Evolutionary conservation across 225 moss, liverwort and hornwort genomes (phyloP).

Genomic region (Sphagnum contortum): DNA sequence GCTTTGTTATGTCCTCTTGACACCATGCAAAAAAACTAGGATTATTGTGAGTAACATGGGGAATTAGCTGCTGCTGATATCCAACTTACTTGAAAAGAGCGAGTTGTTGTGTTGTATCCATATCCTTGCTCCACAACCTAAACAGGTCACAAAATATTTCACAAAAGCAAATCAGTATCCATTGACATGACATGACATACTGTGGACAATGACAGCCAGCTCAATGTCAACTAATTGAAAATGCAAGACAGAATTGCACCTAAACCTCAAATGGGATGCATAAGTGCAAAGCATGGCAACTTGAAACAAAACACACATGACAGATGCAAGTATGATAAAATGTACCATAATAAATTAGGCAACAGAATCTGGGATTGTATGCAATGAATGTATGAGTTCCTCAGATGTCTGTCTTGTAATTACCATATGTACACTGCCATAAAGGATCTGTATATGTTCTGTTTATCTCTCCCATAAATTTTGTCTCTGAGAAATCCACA

Average conservation of each 20-base stretch:
- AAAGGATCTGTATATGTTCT: no score
- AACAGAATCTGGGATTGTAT: no score
- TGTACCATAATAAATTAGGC: not conserved
- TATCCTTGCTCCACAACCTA: conserved; percentile 80
- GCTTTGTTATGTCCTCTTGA: no score
- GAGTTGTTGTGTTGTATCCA: conserved; percentile 62
- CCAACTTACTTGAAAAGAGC: conserved; percentile 63
- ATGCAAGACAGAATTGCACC: not conserved
- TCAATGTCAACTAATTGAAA: not conserved
- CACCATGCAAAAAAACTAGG: no score
- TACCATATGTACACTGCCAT: no score
- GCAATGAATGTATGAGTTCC: no score
- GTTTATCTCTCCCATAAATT: no score
- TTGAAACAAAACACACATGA: not conserved
- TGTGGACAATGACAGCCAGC: not conserved
- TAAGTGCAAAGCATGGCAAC: not conserved
- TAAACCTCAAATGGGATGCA: not conserved
- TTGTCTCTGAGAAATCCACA: not conserved
- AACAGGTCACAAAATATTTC: not conserved
- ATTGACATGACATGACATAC: not conserved
- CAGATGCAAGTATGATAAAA: not conserved
- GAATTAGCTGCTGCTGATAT: no score
- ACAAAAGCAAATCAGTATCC: not conserved
- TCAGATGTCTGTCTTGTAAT: no score
- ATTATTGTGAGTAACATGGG: no score